Percentiles rank a stretch among this genome's conserved stretches.
These are phyloP conservation scores for Saccharomycopsis amapae DNA, from an alignment of 805 yeast species.

Conservation along the genomic window DNA sequence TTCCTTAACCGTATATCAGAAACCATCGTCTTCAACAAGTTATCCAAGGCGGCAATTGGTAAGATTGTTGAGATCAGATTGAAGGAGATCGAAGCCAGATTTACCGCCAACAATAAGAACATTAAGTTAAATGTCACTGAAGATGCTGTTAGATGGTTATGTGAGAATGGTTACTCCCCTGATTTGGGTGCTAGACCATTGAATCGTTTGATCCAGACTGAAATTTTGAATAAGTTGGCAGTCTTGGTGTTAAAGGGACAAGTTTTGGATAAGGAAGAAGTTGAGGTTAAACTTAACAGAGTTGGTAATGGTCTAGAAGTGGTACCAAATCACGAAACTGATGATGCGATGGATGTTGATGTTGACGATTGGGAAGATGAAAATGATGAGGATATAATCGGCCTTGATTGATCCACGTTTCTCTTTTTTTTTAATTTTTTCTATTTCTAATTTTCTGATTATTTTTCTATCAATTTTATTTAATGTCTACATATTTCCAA, in stretches of 20 bases:
- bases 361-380: slow-evolving; percentile 53
- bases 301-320: slow-evolving; percentile 66
- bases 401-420: too few relatives aligned
- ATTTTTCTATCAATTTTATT: too few relatives aligned
- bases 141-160: slow-evolving; percentile 73
- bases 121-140: slow-evolving; percentile 66
- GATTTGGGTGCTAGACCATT: slow-evolving; percentile 97
- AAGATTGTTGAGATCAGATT: slow-evolving; percentile 86
- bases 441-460: too few relatives aligned
- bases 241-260: slow-evolving; percentile 83
- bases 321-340: slow-evolving; percentile 73
- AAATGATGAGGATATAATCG: slow-evolving; percentile 47
- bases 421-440: too few relatives aligned
- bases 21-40: slow-evolving; percentile 85
- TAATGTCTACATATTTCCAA: too few relatives aligned
- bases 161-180: slow-evolving; percentile 80
- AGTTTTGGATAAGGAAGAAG: slow-evolving; percentile 80
- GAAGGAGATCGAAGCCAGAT: slow-evolving; percentile 77
- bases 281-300: slow-evolving; percentile 47
- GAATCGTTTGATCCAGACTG: slow-evolving; percentile 83
- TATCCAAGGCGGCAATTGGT: slow-evolving; percentile 84
- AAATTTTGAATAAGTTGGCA: slow-evolving; percentile 82
- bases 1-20: slow-evolving; percentile 93
- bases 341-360: slow-evolving; percentile 45
- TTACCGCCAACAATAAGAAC: slow-evolving; percentile 75